phyloP scores from a whole-genome alignment of 2,329 filamentous ascomycete genomes.

The Fusarium sacchari region DNA sequence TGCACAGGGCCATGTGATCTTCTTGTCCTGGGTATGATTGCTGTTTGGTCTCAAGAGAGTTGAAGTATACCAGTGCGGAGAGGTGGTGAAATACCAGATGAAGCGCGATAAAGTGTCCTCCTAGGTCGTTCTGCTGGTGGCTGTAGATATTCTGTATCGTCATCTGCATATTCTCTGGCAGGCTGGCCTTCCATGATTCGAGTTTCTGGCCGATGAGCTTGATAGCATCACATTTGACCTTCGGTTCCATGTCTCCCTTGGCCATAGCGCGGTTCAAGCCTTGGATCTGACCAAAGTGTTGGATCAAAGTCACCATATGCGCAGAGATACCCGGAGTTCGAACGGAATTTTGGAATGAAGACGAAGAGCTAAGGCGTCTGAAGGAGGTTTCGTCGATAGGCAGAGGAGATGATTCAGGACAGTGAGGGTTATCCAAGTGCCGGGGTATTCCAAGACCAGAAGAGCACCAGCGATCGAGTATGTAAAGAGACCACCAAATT shows the following conservation, averaged over 20 bases:
- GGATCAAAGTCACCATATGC: not conserved
- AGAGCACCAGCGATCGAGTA: constrained; percentile 2
- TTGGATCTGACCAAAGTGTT: not conserved
- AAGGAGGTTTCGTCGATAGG: not conserved
- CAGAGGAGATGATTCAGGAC: not conserved
- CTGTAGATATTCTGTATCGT: not conserved
- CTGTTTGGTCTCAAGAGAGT: not conserved
- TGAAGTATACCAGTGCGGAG: not conserved
- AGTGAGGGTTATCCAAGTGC: not conserved
- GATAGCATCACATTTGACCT: not conserved
- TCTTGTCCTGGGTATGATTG: not conserved
- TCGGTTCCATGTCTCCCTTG: not conserved
- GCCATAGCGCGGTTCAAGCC: not conserved
- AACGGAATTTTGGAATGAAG: rapidly evolving
- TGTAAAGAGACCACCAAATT: constrained; percentile 8
- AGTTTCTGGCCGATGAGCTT: not conserved
- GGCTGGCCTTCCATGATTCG: not conserved
- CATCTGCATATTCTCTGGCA: not conserved
- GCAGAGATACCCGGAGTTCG: not conserved
- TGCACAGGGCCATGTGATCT: not conserved
- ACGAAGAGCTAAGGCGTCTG: not conserved
- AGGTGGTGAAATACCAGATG: not conserved
- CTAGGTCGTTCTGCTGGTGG: not conserved
- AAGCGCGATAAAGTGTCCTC: not conserved
- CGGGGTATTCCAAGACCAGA: constrained; percentile 1